Conservation (phyloP, 1,284 basidiomycete species). For the Malassezia japonica region DNA sequence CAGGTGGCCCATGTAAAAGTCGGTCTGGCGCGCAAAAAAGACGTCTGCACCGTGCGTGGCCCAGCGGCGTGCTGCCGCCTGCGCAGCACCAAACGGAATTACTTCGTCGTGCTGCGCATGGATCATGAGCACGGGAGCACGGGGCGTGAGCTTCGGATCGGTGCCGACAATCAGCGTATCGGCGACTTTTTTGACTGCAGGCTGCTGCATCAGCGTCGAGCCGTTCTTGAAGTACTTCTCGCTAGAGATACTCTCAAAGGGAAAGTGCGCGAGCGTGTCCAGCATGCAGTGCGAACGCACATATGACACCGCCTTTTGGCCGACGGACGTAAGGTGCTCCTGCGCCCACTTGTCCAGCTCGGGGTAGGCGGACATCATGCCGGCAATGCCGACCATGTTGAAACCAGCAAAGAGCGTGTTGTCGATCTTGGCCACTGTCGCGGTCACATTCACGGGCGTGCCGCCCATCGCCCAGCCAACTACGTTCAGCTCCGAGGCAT, state of each 20-base stretch:
- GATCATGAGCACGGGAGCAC: slow-evolving; percentile 27
- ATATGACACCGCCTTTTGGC: slow-evolving; percentile 13
- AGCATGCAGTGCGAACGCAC: slow-evolving; percentile 19
- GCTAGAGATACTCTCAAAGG: slow-evolving; percentile 16
- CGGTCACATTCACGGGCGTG: slow-evolving; percentile 22
- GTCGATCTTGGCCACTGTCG: background rate
- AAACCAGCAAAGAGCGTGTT: background rate
- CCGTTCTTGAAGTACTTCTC: slow-evolving; percentile 17
- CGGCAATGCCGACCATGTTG: background rate
- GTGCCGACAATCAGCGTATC: slow-evolving; percentile 17
- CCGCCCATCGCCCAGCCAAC: slow-evolving; percentile 32
- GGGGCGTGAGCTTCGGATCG: slow-evolving; percentile 14
- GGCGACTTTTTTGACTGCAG: slow-evolving; percentile 15
- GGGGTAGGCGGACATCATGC: background rate
- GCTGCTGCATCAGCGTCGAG: slow-evolving; percentile 18
- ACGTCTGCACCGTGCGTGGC: slow-evolving; percentile 33
- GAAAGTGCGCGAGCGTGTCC: slow-evolving; percentile 14
- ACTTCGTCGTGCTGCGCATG: slow-evolving; percentile 36
- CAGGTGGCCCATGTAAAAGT: slow-evolving; percentile 24
- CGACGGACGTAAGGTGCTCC: slow-evolving; percentile 15
- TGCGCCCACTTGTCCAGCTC: background rate
- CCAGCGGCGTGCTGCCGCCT: slow-evolving; percentile 20
- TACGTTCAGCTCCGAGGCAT: slow-evolving; percentile 27
- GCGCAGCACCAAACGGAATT: slow-evolving; percentile 24
- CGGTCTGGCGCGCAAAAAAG: slow-evolving; percentile 16